These are phyloP conservation scores for Plenodomus lindquistii DNA, from an alignment of 2,329 filamentous ascomycete species.

Conservation along the genomic window DNA sequence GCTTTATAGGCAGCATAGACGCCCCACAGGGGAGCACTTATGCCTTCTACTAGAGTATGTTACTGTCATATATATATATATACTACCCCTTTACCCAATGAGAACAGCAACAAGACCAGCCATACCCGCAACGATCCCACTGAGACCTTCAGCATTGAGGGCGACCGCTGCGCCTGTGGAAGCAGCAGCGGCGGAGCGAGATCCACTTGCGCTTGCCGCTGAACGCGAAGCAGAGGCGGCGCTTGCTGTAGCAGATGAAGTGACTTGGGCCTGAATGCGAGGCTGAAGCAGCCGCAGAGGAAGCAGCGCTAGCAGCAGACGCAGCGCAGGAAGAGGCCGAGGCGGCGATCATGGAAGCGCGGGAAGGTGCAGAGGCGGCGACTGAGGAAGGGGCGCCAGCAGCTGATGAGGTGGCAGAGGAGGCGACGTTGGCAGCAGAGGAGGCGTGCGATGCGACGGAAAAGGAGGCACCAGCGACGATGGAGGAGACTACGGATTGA, in stretches of 20 bases:
- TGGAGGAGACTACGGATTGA: not conserved
- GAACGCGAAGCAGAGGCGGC: not conserved
- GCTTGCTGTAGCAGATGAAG: not conserved
- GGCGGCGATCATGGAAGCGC: constrained; percentile 2
- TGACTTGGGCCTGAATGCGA: not conserved
- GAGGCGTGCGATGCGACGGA: constrained; percentile 1
- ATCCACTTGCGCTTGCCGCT: not conserved
- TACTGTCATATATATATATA: not conserved
- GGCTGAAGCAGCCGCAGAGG: constrained; percentile 1
- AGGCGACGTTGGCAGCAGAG: not conserved
- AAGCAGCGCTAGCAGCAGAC: constrained; percentile 2
- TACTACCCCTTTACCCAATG: too few species aligned
- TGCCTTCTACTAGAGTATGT: too few species aligned
- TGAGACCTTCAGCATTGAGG: constrained; percentile 2
- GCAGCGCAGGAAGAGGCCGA: not conserved
- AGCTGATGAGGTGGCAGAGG: constrained; percentile 2
- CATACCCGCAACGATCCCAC: constrained; percentile 8
- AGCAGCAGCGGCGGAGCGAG: not conserved
- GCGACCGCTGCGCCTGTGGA: constrained; percentile 9
- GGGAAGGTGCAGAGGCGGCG: not conserved
- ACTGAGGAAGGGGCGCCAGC: not conserved
- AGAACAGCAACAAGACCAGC: constrained; percentile 10
- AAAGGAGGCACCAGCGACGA: not conserved
- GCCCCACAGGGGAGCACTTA: too few species aligned
- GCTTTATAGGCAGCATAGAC: too few species aligned